These are phyloP conservation scores for Colletotrichum euphorbiae DNA, from an alignment of 2,329 filamentous ascomycete genomes.

Conservation along the genomic window DNA sequence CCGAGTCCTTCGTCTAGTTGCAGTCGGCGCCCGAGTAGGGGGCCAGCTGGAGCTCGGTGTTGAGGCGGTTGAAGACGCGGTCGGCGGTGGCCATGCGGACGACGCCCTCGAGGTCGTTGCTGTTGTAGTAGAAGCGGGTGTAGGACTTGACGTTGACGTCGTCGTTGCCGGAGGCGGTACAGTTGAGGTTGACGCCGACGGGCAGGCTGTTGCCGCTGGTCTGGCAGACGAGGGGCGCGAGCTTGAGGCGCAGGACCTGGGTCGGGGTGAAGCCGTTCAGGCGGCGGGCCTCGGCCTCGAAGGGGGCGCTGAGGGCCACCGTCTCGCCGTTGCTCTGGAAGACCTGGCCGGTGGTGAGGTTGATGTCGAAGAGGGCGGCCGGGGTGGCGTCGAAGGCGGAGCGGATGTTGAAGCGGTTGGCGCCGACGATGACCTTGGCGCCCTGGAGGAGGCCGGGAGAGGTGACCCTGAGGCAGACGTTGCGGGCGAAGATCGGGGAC, in stretches of 20 bases:
- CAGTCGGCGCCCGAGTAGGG: slow-evolving; percentile 10
- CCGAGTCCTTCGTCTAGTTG: not conserved
- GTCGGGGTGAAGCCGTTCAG: slow-evolving; percentile 24
- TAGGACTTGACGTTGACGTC: slow-evolving; percentile 18
- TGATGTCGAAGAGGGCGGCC: slow-evolving; percentile 26
- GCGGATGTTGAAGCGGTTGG: slow-evolving; percentile 30
- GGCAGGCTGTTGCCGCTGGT: not conserved
- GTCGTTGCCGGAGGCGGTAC: slow-evolving; percentile 31
- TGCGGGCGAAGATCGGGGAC: slow-evolving; percentile 17
- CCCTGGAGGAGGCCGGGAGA: not conserved
- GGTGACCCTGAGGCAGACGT: slow-evolving; percentile 34
- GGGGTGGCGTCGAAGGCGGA: not conserved
- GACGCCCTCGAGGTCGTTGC: slow-evolving; percentile 15
- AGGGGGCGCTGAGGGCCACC: slow-evolving; percentile 25
- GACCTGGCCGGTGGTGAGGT: slow-evolving; percentile 32
- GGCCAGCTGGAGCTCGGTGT: slow-evolving; percentile 15
- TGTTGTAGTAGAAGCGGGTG: slow-evolving; percentile 24
- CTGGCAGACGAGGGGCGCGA: slow-evolving; percentile 27
- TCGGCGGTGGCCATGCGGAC: slow-evolving; percentile 24
- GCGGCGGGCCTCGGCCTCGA: slow-evolving; percentile 17
- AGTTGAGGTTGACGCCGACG: slow-evolving; percentile 27
- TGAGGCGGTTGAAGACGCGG: not conserved
- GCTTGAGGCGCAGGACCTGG: slow-evolving; percentile 28
- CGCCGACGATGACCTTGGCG: slow-evolving; percentile 8
- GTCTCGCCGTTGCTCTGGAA: slow-evolving; percentile 15